Percentiles rank a stretch among this genome's conserved stretches.
Conservation (phyloP, 305 asterid genomes). For the Andrographis paniculata region DNA sequence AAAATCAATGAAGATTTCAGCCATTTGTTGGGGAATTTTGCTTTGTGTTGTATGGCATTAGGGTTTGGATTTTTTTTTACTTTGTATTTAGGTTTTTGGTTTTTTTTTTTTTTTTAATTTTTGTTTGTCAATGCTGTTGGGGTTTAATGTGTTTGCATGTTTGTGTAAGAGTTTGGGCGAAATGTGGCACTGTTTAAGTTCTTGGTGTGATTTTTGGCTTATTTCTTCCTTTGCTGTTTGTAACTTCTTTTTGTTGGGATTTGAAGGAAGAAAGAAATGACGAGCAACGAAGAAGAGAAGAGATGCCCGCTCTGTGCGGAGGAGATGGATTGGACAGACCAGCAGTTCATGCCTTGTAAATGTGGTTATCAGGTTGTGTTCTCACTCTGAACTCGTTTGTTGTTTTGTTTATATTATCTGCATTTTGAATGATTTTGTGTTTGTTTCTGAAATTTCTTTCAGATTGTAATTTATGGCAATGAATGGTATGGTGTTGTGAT, state of each 20-base stretch:
- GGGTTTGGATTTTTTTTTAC: neutral
- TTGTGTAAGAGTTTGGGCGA: slow-evolving; percentile 14
- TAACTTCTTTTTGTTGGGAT: slow-evolving; percentile 19
- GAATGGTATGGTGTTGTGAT: too few relatives aligned
- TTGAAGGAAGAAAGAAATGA: slow-evolving; percentile 36
- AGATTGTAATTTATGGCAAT: too few relatives aligned
- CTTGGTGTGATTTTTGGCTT: neutral
- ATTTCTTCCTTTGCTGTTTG: slow-evolving; percentile 4
- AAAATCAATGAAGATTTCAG: neutral
- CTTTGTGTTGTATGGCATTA: neutral
- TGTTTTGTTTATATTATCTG: too few relatives aligned
- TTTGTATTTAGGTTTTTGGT: slow-evolving; percentile 50
- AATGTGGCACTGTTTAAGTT: slow-evolving; percentile 4
- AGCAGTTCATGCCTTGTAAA: slow-evolving; percentile 86
- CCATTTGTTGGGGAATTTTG: neutral
- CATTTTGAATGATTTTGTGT: too few relatives aligned
- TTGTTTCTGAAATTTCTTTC: too few relatives aligned
- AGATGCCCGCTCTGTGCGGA: slow-evolving; percentile 94
- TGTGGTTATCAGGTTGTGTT: slow-evolving; percentile 80
- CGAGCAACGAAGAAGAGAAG: slow-evolving; percentile 87
- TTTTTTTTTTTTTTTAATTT: slow-evolving; percentile 16
- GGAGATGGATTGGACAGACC: slow-evolving; percentile 99
- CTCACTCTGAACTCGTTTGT: too few relatives aligned
- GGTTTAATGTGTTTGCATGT: slow-evolving; percentile 19
- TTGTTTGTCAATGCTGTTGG: slow-evolving; percentile 4